These are phyloP conservation scores for Neonectria coccinea DNA, from an alignment of 2,329 filamentous ascomycete genomes.

Conservation along the genomic window DNA sequence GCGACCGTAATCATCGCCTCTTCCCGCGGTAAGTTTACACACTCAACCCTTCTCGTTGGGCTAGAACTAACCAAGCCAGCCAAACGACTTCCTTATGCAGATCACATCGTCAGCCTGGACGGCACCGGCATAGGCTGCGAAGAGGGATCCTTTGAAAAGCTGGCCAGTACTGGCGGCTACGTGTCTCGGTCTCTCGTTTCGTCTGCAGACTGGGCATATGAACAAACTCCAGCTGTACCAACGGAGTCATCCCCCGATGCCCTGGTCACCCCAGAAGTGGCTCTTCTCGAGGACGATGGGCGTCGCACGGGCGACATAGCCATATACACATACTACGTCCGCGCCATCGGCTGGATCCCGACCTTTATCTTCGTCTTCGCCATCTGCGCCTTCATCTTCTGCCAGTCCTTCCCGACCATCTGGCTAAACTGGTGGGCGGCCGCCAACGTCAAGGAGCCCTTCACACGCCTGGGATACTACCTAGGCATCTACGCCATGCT, in stretches of 20 bases:
- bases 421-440: conserved; percentile 46
- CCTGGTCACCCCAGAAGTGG: conserved; percentile 6
- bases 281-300: conserved; percentile 17
- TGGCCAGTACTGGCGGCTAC: conserved; percentile 26
- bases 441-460: conserved; percentile 34
- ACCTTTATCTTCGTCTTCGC: conserved; percentile 35
- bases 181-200: conserved; percentile 21
- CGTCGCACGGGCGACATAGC: conserved; percentile 38
- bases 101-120: conserved; percentile 33
- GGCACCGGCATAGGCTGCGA: conserved; percentile 12
- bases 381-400: conserved; percentile 43
- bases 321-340: conserved; percentile 45
- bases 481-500: conserved; percentile 42
- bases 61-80: conserved; percentile 3
- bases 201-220: conserved; percentile 9
- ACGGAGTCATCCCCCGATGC: not conserved
- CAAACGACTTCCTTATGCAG: conserved; percentile 32
- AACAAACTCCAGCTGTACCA: not conserved
- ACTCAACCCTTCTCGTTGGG: rapidly evolving
- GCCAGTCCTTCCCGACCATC: conserved; percentile 43
- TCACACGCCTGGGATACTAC: conserved; percentile 37
- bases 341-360: conserved; percentile 43
- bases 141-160: conserved; percentile 30
- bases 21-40: conserved; percentile 26
- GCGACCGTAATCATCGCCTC: conserved; percentile 38